A percentile compares a stretch with the other conserved stretches of the same genome.
Conservation (phyloP, 305 asterid species). For the Fraxinus paxiana region DNA sequence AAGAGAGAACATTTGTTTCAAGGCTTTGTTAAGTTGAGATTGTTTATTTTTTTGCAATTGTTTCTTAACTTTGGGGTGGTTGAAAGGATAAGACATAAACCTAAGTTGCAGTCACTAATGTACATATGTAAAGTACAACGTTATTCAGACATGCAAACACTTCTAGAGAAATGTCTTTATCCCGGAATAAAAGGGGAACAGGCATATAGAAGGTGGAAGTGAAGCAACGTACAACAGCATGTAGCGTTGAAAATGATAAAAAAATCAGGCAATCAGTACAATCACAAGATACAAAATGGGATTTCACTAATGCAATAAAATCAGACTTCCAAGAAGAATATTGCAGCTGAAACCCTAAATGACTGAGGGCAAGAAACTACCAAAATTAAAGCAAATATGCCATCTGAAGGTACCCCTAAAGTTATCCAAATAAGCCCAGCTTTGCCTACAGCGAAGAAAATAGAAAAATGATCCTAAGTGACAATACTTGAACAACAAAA, state of each 20-base stretch:
- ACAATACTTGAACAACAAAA: slow-evolving; percentile 6
- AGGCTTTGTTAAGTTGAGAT: background rate
- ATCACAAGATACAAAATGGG: background rate
- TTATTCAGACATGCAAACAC: background rate
- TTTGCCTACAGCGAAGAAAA: slow-evolving; percentile 45
- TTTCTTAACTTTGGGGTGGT: background rate
- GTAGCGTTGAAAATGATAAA: slow-evolving; percentile 15
- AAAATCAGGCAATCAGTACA: slow-evolving; percentile 12
- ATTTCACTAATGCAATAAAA: slow-evolving; percentile 5
- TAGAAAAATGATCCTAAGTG: slow-evolving; percentile 13
- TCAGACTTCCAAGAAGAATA: slow-evolving; percentile 13
- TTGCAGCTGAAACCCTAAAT: slow-evolving; percentile 11
- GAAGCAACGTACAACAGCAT: slow-evolving; percentile 1
- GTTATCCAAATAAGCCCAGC: slow-evolving; percentile 72
- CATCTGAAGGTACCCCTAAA: slow-evolving; percentile 94
- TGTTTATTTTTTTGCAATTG: background rate
- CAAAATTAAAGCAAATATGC: slow-evolving; percentile 97
- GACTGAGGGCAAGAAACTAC: slow-evolving; percentile 38
- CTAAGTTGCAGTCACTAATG: background rate
- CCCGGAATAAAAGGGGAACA: slow-evolving; percentile 2
- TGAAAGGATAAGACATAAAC: background rate
- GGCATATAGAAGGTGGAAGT: background rate
- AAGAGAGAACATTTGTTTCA: background rate
- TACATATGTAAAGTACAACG: background rate
- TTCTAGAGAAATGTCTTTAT: background rate